Base-by-base conservation (phyloP, 345 rosid genomes). In the Firmiana major region DNA sequence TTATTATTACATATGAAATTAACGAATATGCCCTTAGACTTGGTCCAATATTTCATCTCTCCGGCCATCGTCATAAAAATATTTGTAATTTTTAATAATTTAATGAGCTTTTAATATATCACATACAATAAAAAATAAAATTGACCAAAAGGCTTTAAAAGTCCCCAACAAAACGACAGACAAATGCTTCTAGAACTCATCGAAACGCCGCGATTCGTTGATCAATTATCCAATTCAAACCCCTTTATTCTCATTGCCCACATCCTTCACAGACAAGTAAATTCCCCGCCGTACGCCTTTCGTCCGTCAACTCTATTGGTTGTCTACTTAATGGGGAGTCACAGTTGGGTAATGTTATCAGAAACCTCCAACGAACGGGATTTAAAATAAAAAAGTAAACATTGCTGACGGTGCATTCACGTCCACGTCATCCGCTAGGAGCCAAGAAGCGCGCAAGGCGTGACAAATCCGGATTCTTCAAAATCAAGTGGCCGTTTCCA, bases 341-440 rank as follows among this genome's bases (percentile, higher is more conserved):
- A 15, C 78, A 21, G 87, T 81, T 31, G 51, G 58, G 4, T 6
- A 21, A 26, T 11, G 26, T 67, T 78, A 83, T 11, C 73, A 28
- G 45, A 71, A 36, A 5, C 51, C 21, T 36, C 16, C 46, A 83
- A 84, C 75, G 78, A 82, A 83, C 76, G 49, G 63, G 72, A 70
- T 19, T 70, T 81, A 15, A 79, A 81, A 79, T 76, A 54, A 54
- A 78, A 75, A 4, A 22, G 10, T n/a, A 71, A 74, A 74, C 72
- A 72, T 71, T 42, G 80, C 68, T 45, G 88, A 84, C 87, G 90
- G 86, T 86, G 86, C 84, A 84, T 58, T 79, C 24, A 48, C 64
- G 58, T 78, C 89, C 95, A 88, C 90, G 90, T 91, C 90, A 88
- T 78, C 83, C 75, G 57, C 81, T 55, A 71, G 51, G 77, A 58